Conservation (phyloP, 768 basidiomycete species). For the Boletus rubescentipes region DNA sequence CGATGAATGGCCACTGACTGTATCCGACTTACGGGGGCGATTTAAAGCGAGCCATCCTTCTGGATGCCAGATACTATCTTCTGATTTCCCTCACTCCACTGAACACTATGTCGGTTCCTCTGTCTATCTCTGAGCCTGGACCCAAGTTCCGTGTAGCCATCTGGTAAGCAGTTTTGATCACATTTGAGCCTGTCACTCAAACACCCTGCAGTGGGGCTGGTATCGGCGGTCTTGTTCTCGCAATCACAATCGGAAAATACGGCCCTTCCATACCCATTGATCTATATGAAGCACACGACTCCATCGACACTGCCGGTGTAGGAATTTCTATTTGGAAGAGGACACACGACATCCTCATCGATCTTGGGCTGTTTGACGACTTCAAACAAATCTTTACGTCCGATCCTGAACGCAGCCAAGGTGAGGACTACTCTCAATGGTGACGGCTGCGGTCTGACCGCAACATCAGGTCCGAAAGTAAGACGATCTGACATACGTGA, state of each 20-base stretch:
- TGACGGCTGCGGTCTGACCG: conserved; percentile 17
- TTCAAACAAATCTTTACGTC: conserved; percentile 17
- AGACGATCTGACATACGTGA: conserved; percentile 31
- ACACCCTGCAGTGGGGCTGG: conserved; percentile 34
- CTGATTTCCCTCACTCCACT: neutral
- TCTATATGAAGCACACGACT: conserved; percentile 46
- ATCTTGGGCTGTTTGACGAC: conserved; percentile 42
- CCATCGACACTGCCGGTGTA: conserved; percentile 39
- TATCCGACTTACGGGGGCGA: too few relatives aligned
- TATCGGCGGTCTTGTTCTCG: conserved; percentile 44
- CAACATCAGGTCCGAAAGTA: conserved; percentile 10
- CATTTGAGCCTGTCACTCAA: neutral
- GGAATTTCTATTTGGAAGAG: conserved; percentile 46
- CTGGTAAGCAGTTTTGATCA: conserved; percentile 10
- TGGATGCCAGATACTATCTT: neutral
- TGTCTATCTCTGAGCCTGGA: neutral
- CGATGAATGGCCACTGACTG: too few relatives aligned
- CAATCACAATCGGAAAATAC: conserved; percentile 36
- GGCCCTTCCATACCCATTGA: conserved; percentile 35
- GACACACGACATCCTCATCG: conserved; percentile 43
- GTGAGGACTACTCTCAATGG: conserved; percentile 11
- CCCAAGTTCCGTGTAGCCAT: conserved; percentile 24
- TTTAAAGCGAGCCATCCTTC: neutral
- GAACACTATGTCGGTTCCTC: neutral
- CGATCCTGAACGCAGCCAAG: conserved; percentile 12